These are phyloP conservation scores for Microascus cirrosus DNA, from an alignment of 2,329 filamentous ascomycete species.

Conservation along the genomic window DNA sequence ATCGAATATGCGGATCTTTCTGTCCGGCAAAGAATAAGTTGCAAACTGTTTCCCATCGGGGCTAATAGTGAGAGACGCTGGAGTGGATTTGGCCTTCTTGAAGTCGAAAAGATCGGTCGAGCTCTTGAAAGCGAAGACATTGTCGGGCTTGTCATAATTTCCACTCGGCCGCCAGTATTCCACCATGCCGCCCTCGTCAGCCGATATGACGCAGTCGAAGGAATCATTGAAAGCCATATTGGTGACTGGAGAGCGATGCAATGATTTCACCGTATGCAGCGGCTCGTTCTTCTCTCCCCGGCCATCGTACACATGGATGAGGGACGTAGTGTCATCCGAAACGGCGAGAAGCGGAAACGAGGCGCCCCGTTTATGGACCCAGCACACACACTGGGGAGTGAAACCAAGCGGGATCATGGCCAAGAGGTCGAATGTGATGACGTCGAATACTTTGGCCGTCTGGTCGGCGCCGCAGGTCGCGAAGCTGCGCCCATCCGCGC, in stretches of 20 bases:
- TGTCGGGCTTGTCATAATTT: slow-evolving; percentile 80
- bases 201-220: slow-evolving; percentile 84
- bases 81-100: slow-evolving; percentile 84
- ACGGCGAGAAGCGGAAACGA: slow-evolving; percentile 79
- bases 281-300: slow-evolving; percentile 68
- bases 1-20: slow-evolving; percentile 87
- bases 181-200: slow-evolving; percentile 83
- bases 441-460: slow-evolving; percentile 70
- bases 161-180: slow-evolving; percentile 87
- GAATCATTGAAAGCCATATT: slow-evolving; percentile 82
- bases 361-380: slow-evolving; percentile 82
- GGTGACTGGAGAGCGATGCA: slow-evolving; percentile 75
- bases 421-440: slow-evolving; percentile 79
- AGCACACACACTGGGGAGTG: slow-evolving; percentile 71
- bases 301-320: slow-evolving; percentile 80
- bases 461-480: slow-evolving; percentile 75
- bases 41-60: slow-evolving; percentile 79
- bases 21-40: slow-evolving; percentile 83
- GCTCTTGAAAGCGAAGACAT: slow-evolving; percentile 87
- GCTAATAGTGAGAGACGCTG: slow-evolving; percentile 73
- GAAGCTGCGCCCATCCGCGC: slow-evolving; percentile 84
- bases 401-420: slow-evolving; percentile 72
- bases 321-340: slow-evolving; percentile 60
- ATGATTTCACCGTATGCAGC: slow-evolving; percentile 62
- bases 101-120: slow-evolving; percentile 93